phyloP scores from a whole-genome alignment of 805 yeast genomes.

The Monosporozyma solicola region DNA sequence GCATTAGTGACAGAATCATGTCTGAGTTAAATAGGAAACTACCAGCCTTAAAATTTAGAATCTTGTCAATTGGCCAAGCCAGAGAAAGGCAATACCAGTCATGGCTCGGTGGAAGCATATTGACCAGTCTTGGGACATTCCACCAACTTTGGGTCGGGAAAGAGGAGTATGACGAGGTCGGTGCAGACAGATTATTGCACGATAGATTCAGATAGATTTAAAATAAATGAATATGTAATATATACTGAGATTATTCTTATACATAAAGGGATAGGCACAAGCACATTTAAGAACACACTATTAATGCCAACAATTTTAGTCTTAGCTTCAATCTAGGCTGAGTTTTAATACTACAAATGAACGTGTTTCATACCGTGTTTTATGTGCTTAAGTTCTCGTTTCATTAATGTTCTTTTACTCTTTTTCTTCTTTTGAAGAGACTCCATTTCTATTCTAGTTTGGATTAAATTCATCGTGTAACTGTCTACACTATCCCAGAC shows the following conservation, averaged over 20 bases:
- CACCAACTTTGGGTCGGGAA: slow-evolving; percentile 92
- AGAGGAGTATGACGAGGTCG: slow-evolving; percentile 81
- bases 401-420: slow-evolving; percentile 13
- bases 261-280: background rate
- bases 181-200: slow-evolving; percentile 67
- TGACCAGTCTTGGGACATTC: slow-evolving; percentile 84
- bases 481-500: slow-evolving; percentile 74
- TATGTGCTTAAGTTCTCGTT: slow-evolving; percentile 21
- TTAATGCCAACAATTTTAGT: background rate
- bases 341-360: slow-evolving; percentile 6
- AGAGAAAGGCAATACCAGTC: slow-evolving; percentile 71
- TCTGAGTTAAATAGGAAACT: slow-evolving; percentile 58
- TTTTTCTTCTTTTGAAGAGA: slow-evolving; percentile 15
- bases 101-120: slow-evolving; percentile 89
- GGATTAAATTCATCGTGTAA: slow-evolving; percentile 12
- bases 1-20: slow-evolving; percentile 67
- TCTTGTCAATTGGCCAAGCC: slow-evolving; percentile 71
- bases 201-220: slow-evolving; percentile 64
- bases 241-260: background rate
- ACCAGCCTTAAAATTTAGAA: slow-evolving; percentile 79
- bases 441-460: slow-evolving; percentile 6
- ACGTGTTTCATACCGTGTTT: slow-evolving; percentile 25
- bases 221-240: background rate
- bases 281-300: background rate
- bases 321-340: background rate